phyloP scores from a whole-genome alignment of 179 eudicot species.

The Sideroxylon spinosum region DNA sequence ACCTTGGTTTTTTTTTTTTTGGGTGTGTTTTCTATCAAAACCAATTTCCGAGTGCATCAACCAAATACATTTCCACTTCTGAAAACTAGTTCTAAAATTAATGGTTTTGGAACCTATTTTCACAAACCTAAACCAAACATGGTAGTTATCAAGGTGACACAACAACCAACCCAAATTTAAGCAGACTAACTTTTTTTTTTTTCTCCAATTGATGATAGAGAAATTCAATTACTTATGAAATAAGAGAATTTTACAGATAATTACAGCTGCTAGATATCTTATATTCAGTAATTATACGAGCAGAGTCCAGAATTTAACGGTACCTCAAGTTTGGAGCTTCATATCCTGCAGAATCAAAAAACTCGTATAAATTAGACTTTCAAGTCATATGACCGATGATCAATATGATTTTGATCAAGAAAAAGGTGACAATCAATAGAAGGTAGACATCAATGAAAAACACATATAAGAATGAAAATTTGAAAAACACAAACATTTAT shows the following conservation, averaged over 20 bases:
- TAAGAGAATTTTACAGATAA: background rate
- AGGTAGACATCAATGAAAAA: background rate
- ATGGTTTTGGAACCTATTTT: too few species aligned
- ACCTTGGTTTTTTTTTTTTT: too few species aligned
- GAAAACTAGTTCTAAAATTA: background rate
- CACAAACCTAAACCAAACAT: too few species aligned
- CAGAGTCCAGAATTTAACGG: constrained; percentile 8
- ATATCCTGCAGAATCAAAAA: constrained; percentile 33
- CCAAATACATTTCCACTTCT: background rate
- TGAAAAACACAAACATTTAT: background rate
- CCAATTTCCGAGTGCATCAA: too few species aligned
- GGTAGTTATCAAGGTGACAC: too few species aligned
- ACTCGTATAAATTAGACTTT: background rate
- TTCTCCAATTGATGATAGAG: background rate
- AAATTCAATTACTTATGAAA: background rate
- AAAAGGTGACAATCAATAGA: background rate
- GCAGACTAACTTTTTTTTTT: background rate
- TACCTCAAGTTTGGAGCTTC: constrained; percentile 59
- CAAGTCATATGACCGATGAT: background rate
- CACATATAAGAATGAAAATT: background rate
- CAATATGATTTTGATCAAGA: background rate
- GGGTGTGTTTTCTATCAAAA: too few species aligned
- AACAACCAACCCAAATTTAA: background rate
- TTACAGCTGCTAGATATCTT: background rate
- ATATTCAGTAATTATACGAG: background rate